Evolutionary conservation across 169 alveolate species (phyloP).

Genomic region (Blepharisma undulans): DNA sequence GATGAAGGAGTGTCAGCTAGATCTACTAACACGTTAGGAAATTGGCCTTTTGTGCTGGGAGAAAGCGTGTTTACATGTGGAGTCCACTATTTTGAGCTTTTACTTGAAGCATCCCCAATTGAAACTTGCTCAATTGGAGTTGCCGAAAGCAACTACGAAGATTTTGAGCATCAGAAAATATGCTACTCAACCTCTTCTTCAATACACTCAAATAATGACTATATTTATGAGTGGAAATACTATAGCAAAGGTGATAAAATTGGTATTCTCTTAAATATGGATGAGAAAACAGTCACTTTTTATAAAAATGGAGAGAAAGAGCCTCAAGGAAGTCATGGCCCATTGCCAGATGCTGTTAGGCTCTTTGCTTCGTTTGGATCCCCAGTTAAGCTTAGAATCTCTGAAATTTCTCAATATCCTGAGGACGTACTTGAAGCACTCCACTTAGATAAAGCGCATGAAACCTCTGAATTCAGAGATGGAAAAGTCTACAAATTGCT

Average conservation of each 20-base stretch:
- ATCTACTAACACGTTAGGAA: too few species aligned
- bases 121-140: background rate
- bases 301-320: slow-evolving; percentile 19
- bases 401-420: background rate
- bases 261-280: slow-evolving; percentile 34
- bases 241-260: background rate
- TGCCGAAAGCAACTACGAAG: background rate
- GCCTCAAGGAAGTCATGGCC: background rate
- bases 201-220: background rate
- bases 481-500: background rate
- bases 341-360: slow-evolving; percentile 18
- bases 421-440: background rate
- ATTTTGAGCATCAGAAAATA: background rate
- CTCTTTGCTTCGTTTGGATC: background rate
- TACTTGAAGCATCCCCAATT: background rate
- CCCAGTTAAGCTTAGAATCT: background rate
- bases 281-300: slow-evolving; percentile 17
- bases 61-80: background rate
- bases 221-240: background rate
- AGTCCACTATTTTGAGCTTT: background rate
- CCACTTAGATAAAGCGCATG: background rate
- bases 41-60: background rate
- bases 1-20: too few species aligned
- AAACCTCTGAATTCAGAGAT: background rate
- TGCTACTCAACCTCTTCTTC: background rate